Conservation (phyloP, 2,329 filamentous ascomycete genomes). For the Epichloe aotearoae region DNA sequence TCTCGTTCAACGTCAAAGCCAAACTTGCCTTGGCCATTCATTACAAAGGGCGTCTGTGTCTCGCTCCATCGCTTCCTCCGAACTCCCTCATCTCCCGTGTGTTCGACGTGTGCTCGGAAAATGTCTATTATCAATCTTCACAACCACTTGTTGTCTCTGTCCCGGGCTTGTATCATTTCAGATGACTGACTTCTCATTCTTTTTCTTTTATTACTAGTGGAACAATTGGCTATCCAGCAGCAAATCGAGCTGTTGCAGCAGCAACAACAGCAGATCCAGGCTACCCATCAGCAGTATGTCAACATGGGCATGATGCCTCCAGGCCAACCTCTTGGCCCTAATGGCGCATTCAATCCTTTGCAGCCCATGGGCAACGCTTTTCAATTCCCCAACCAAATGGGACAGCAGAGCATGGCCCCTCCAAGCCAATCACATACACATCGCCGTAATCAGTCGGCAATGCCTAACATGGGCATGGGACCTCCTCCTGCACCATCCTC, state of each 20-base stretch:
- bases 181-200: not conserved
- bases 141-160: not conserved
- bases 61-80: not conserved
- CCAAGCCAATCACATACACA: conserved; percentile 72
- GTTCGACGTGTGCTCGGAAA: not conserved
- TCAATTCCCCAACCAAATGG: conserved; percentile 73
- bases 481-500: conserved; percentile 85
- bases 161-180: not conserved
- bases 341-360: conserved; percentile 60
- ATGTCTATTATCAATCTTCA: not conserved
- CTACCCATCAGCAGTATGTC: conserved; percentile 92
- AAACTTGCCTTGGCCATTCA: not conserved
- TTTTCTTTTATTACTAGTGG: conserved; percentile 46
- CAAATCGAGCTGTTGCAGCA: conserved; percentile 96
- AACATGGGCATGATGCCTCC: conserved; percentile 92
- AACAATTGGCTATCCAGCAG: conserved; percentile 94
- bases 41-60: not conserved
- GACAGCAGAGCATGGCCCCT: conserved; percentile 63
- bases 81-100: not conserved
- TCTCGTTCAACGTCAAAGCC: not conserved
- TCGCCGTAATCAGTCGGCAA: conserved; percentile 93
- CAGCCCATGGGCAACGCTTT: conserved; percentile 76
- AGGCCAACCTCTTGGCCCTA: conserved; percentile 60
- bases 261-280: conserved; percentile 94
- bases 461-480: conserved; percentile 84